Conservation (phyloP, 768 basidiomycete species). For the Leucogyrophana mollusca region DNA sequence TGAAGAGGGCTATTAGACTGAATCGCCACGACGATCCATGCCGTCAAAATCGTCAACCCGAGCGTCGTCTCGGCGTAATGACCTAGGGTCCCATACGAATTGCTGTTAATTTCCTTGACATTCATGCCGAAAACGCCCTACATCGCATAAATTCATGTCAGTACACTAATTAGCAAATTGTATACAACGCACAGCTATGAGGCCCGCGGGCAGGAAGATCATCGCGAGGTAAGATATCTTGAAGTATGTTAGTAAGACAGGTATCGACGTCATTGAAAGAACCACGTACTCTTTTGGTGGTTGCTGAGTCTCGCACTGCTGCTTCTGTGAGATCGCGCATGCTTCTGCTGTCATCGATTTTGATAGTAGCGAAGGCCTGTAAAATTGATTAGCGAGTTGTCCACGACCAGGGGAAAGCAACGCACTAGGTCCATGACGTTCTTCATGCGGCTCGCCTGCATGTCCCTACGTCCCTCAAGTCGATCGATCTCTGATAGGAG, state of each 20-base stretch:
- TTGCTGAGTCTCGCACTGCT: slow-evolving; percentile 40
- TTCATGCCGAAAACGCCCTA: slow-evolving; percentile 62
- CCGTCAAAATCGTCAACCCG: slow-evolving; percentile 45
- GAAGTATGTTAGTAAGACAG: background rate
- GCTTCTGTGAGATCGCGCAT: slow-evolving; percentile 52
- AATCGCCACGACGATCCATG: slow-evolving; percentile 57
- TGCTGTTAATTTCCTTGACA: slow-evolving; percentile 39
- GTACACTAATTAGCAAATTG: too few species aligned
- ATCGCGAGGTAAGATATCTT: slow-evolving; percentile 52
- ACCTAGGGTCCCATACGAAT: slow-evolving; percentile 26
- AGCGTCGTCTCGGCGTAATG: slow-evolving; percentile 43
- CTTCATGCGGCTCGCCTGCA: slow-evolving; percentile 28
- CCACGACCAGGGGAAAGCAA: background rate
- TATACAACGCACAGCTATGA: slow-evolving; percentile 35
- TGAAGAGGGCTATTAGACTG: slow-evolving; percentile 33
- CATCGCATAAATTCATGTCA: background rate
- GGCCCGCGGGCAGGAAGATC: slow-evolving; percentile 58
- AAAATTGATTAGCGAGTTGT: background rate
- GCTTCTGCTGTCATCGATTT: slow-evolving; percentile 51
- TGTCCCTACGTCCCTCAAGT: slow-evolving; percentile 34
- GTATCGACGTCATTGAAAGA: slow-evolving; percentile 12
- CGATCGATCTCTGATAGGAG: slow-evolving; percentile 50
- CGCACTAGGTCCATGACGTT: slow-evolving; percentile 34
- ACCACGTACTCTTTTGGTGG: slow-evolving; percentile 31
- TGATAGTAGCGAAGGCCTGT: slow-evolving; percentile 60